These are phyloP conservation scores for Nannizzia gypsea DNA, from an alignment of 2,329 filamentous ascomycete species.

Conservation along the genomic window DNA sequence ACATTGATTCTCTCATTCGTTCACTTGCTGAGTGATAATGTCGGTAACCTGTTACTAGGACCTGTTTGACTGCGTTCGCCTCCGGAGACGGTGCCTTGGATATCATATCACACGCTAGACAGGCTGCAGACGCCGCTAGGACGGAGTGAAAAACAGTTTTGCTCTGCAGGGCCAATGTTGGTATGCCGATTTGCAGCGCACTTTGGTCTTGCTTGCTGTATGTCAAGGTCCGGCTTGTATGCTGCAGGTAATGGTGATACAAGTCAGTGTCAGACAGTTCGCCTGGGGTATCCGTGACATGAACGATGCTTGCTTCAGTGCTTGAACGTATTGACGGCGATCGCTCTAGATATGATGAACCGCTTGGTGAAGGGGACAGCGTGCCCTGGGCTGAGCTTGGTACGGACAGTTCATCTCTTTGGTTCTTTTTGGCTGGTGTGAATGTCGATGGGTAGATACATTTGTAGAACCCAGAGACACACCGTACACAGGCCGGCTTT, in stretches of 20 bases:
- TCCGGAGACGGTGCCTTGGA: constrained; percentile 6
- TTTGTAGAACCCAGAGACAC: constrained; percentile 3
- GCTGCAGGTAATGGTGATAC: constrained; percentile 7
- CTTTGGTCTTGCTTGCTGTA: constrained; percentile 1
- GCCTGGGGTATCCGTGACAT: not conserved
- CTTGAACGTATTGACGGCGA: constrained; percentile 4
- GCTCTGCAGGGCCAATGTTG: constrained; percentile 1
- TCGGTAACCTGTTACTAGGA: constrained; percentile 13
- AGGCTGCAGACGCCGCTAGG: constrained; percentile 9
- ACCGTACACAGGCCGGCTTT: constrained; percentile 6
- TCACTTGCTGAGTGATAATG: constrained; percentile 14
- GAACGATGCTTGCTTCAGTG: not conserved
- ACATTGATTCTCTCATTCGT: constrained; percentile 14
- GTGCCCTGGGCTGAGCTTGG: not conserved
- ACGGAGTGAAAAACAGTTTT: constrained; percentile 9
- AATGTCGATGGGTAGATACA: constrained; percentile 1
- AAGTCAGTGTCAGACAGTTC: constrained; percentile 3
- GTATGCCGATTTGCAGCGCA: constrained; percentile 6
- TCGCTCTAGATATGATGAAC: not conserved
- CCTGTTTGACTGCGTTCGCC: not conserved
- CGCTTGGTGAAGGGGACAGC: constrained; percentile 3
- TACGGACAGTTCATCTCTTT: not conserved
- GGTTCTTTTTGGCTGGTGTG: not conserved
- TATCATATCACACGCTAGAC: constrained; percentile 15
- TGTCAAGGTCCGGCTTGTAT: constrained; percentile 4